phyloP scores from a whole-genome alignment of 2,329 filamentous ascomycete genomes.

The Sclerotinia nivalis region DNA sequence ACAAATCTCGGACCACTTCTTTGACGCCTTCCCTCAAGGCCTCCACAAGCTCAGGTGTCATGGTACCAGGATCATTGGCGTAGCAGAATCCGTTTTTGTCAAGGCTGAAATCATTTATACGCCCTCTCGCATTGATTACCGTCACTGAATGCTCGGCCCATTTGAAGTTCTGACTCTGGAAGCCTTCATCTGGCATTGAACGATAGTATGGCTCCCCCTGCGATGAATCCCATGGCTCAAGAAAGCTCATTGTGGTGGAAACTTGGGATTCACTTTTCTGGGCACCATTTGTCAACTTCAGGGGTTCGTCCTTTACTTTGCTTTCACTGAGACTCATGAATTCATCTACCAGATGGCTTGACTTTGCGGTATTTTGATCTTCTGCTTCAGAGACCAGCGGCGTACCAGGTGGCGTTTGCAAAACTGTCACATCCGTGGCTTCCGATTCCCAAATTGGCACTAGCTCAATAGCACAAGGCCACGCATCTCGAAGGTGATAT shows the following conservation, averaged over 20 bases:
- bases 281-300: not conserved
- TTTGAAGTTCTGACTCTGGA: slow-evolving; percentile 21
- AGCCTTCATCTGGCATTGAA: slow-evolving; percentile 18
- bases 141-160: not conserved
- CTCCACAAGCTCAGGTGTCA: slow-evolving; percentile 1
- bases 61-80: slow-evolving; percentile 3
- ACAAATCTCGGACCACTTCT: slow-evolving; percentile 11
- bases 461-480: slow-evolving; percentile 24
- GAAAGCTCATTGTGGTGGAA: slow-evolving; percentile 19
- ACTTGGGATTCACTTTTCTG: not conserved
- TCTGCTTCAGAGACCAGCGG: too few relatives aligned
- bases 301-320: not conserved
- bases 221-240: slow-evolving; percentile 19
- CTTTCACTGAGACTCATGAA: not conserved
- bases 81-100: slow-evolving; percentile 23
- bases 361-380: too few relatives aligned
- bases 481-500: slow-evolving; percentile 24
- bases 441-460: too few relatives aligned
- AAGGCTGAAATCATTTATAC: slow-evolving; percentile 15
- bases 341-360: too few relatives aligned
- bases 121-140: not conserved
- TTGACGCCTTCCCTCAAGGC: slow-evolving; percentile 6
- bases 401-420: too few relatives aligned
- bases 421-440: too few relatives aligned
- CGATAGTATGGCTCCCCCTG: slow-evolving; percentile 19